Percentiles rank a stretch among this genome's conserved stretches.
Evolutionary conservation across 768 basidiomycete species (phyloP).

Genomic region (Mrakia blollopis): DNA sequence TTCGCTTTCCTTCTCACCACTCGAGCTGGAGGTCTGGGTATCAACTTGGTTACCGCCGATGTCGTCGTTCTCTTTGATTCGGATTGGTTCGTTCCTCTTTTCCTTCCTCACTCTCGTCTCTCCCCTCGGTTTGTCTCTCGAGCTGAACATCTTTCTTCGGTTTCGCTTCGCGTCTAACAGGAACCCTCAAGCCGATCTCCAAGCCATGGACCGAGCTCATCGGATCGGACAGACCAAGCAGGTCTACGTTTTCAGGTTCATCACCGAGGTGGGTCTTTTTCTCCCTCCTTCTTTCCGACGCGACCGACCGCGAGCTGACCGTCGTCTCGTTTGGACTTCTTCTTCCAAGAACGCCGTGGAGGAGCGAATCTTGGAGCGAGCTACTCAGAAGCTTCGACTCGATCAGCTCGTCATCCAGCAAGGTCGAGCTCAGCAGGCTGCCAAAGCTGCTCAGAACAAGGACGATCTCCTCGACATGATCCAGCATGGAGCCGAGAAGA

Average conservation of each 20-base stretch:
- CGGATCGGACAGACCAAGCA: slow-evolving; percentile 96
- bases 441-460: slow-evolving; percentile 81
- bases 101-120: too few species aligned
- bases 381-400: slow-evolving; percentile 87
- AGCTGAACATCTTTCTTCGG: slow-evolving; percentile 18
- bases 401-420: slow-evolving; percentile 98
- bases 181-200: slow-evolving; percentile 98
- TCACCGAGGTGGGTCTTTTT: slow-evolving; percentile 58
- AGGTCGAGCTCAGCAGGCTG: slow-evolving; percentile 64
- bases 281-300: neutral
- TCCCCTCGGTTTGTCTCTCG: neutral
- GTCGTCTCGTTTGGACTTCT: neutral
- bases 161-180: slow-evolving; percentile 45
- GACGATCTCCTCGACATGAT: slow-evolving; percentile 98
- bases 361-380: slow-evolving; percentile 88
- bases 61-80: slow-evolving; percentile 93
- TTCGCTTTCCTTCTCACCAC: slow-evolving; percentile 96
- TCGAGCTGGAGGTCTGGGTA: slow-evolving; percentile 92
- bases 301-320: neutral
- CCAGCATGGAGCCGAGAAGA: slow-evolving; percentile 92
- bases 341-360: slow-evolving; percentile 70
- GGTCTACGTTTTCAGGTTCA: slow-evolving; percentile 94
- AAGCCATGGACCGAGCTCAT: slow-evolving; percentile 97
- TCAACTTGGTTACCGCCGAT: slow-evolving; percentile 92
- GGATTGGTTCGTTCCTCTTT: slow-evolving; percentile 63